Percentiles rank a stretch among this genome's conserved stretches.
Evolutionary conservation across 371 early-diverging fungal genomes (phyloP).

Genomic region (Haplosporangium sp.): DNA sequence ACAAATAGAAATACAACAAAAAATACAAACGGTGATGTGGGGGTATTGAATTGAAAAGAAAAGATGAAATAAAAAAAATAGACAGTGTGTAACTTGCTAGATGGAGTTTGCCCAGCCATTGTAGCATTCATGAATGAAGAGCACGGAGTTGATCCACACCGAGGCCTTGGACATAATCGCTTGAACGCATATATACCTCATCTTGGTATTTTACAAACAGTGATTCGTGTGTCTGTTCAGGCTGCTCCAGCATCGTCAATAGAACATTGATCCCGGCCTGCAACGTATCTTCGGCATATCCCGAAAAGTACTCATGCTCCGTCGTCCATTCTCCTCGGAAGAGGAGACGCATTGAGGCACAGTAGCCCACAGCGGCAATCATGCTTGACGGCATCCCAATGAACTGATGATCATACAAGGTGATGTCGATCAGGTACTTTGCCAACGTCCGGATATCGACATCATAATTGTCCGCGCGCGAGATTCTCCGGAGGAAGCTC

Average conservation of each 20-base stretch:
- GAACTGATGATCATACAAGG: constrained; percentile 81
- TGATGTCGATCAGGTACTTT: constrained; percentile 89
- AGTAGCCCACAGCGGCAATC: constrained; percentile 79
- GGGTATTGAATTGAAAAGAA: background rate
- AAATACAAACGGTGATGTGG: background rate
- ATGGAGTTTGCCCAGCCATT: background rate
- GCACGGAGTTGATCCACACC: constrained; percentile 19
- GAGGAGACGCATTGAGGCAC: constrained; percentile 80
- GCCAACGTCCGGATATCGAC: constrained; percentile 82
- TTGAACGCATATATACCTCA: constrained; percentile 22
- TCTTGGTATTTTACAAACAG: constrained; percentile 32
- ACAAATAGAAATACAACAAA: no score
- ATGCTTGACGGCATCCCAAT: constrained; percentile 72
- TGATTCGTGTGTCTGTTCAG: constrained; percentile 18
- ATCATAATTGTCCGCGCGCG: constrained; percentile 85
- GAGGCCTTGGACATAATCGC: constrained; percentile 35
- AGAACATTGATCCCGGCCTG: constrained; percentile 26
- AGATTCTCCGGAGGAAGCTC: constrained; percentile 81
- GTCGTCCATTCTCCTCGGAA: constrained; percentile 70
- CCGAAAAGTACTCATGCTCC: constrained; percentile 21
- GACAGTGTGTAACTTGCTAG: background rate
- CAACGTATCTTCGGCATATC: constrained; percentile 20
- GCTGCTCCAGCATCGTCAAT: constrained; percentile 39
- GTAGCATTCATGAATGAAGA: background rate
- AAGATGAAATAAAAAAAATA: background rate